Evolutionary conservation across 805 yeast species (phyloP), one percentile per base, ranked within the genome.

Genomic region (Saccharomycopsis javanensis): DNA sequence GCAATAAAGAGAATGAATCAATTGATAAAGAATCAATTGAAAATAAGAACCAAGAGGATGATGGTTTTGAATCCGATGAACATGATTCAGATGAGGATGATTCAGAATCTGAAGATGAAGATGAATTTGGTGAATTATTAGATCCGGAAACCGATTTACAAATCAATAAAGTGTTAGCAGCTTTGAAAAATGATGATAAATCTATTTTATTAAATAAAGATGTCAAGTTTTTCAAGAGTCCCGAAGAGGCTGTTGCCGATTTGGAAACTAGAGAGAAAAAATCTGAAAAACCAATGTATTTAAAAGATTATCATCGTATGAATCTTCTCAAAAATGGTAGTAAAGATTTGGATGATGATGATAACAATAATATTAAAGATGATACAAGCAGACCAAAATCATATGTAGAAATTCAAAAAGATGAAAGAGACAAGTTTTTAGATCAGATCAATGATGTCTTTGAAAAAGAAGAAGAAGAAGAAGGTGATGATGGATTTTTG

Each of bases 221-320:
- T 16, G 82, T 79, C 10, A 80, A 76, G 65, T 94, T 94, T 66
- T 92, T 87, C 69, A 85, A 83, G 2, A 86, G 84, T 20, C 78
- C 83, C 3, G 83, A 77, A 23, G 72, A 70, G 2, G 75, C 75
- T 1, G 59, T 60, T 23, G 54, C 53, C 23, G 54, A 55, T 23
- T 15, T 60, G 5, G 55, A 57, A 0, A 61, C 53, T 16, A 58
- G 51, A 1, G 75, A 74, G 50, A 73, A 75, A 60, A 76, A 79
- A 11, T 20, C 28, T 8, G 48, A 42, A 13, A 88, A 87, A 67
- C 97, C 98, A 8, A 75, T 94, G 57, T 88, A 85, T 68, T 78
- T 94, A 69, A 90, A 91, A 64, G 99, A 94, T 69, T 94, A 91
- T 66, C 97, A 94, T 67, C 78, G 98, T 68, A 80, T 81, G 82